A percentile compares a stretch with the other conserved stretches of the same genome.
Evolutionary conservation across 164 flowering plant genomes (phyloP).

Genomic region (Vitis cinerea): DNA sequence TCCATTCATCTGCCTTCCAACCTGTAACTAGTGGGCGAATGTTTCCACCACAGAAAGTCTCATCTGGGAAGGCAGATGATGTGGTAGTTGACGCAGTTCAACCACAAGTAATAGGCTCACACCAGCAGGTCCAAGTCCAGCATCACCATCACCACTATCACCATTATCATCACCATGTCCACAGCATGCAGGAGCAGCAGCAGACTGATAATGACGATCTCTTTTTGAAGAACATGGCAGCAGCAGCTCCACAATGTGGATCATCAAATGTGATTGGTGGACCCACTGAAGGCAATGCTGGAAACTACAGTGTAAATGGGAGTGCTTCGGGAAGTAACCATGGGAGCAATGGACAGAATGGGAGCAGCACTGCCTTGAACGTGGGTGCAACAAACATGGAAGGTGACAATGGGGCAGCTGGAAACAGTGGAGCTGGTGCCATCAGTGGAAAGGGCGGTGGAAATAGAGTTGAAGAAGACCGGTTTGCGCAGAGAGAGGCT

Average conservation of each 20-base stretch:
- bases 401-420: slow-evolving; percentile 44
- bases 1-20: slow-evolving; percentile 44
- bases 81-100: slow-evolving; percentile 19
- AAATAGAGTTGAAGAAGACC: slow-evolving; percentile 46
- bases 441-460: slow-evolving; percentile 35
- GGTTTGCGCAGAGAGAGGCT: slow-evolving; percentile 68
- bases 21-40: slow-evolving; percentile 32
- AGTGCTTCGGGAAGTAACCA: slow-evolving; percentile 73
- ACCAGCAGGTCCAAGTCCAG: slow-evolving; percentile 50
- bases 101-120: slow-evolving; percentile 29
- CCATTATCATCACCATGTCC: slow-evolving; percentile 56
- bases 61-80: slow-evolving; percentile 32
- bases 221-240: slow-evolving; percentile 36
- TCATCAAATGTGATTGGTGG: slow-evolving; percentile 54
- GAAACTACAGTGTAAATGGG: slow-evolving; percentile 56
- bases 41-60: slow-evolving; percentile 26
- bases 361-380: slow-evolving; percentile 48
- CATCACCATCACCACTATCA: slow-evolving; percentile 64
- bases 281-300: slow-evolving; percentile 38
- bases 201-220: slow-evolving; percentile 40
- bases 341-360: slow-evolving; percentile 69
- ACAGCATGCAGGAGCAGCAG: slow-evolving; percentile 29
- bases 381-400: slow-evolving; percentile 39
- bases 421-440: slow-evolving; percentile 42
- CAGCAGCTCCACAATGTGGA: slow-evolving; percentile 43